phyloP scores from a whole-genome alignment of 1,284 basidiomycete species.

The Trichosporon ovoides region DNA sequence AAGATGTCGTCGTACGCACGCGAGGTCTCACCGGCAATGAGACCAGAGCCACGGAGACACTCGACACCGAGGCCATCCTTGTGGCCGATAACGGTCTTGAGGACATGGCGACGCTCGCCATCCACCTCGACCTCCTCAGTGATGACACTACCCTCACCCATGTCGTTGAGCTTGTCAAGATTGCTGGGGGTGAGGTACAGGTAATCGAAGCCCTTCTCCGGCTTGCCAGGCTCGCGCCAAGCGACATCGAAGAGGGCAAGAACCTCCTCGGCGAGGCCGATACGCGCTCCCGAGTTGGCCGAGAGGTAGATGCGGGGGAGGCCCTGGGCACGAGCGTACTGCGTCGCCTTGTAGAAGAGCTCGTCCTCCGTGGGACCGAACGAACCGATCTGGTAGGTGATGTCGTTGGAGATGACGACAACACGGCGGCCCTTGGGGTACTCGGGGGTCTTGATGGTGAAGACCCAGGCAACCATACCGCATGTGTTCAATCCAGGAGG shows the following conservation, averaged over 20 bases:
- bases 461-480: conserved; percentile 99
- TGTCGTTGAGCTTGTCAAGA: conserved; percentile 73
- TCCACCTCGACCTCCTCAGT: conserved; percentile 79
- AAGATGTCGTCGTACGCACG: conserved; percentile 99
- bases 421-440: conserved; percentile 81
- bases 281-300: conserved; percentile 95
- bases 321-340: conserved; percentile 82
- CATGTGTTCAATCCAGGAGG: conserved; percentile 89
- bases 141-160: conserved; percentile 69
- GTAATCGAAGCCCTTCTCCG: conserved; percentile 95
- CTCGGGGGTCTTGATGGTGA: conserved; percentile 88
- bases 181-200: conserved; percentile 88
- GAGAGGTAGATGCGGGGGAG: conserved; percentile 95
- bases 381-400: conserved; percentile 97
- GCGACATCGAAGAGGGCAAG: conserved; percentile 84
- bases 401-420: conserved; percentile 95
- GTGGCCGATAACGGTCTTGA: conserved; percentile 92
- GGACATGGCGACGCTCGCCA: conserved; percentile 83
- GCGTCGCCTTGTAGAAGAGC: conserved; percentile 92
- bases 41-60: conserved; percentile 88
- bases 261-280: conserved; percentile 91
- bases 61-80: conserved; percentile 99
- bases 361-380: conserved; percentile 95
- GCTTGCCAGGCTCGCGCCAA: conserved; percentile 73
- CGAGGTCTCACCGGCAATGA: conserved; percentile 98